Conservation (phyloP, 257 asterid species). For the Capsicum rhomboideum region DNA sequence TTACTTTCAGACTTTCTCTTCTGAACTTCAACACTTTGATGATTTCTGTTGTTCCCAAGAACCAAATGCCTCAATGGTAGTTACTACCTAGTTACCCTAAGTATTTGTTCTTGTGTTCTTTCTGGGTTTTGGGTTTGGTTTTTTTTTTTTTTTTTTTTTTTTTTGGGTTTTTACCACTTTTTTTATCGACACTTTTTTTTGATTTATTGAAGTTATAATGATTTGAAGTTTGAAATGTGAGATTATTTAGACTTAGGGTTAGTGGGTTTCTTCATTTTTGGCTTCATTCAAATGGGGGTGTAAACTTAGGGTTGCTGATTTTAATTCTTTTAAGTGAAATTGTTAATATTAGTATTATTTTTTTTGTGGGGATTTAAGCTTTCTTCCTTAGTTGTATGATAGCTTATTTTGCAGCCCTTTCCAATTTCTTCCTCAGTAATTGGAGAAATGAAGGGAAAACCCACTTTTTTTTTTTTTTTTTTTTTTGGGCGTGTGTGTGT, state of each 20-base stretch:
- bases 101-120: not conserved
- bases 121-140: not conserved
- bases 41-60: slow-evolving; percentile 46
- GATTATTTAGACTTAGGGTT: not conserved
- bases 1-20: slow-evolving; percentile 52
- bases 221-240: slow-evolving; percentile 7
- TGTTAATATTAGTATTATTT: no score
- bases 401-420: not conserved
- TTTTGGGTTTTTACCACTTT: no score
- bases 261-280: not conserved
- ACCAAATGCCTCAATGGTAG: slow-evolving; percentile 53
- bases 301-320: not conserved
- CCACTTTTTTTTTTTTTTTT: not conserved
- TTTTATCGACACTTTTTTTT: slow-evolving; percentile 4
- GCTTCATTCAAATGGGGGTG: not conserved
- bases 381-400: no score
- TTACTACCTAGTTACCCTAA: not conserved
- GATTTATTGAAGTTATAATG: not conserved
- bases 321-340: not conserved
- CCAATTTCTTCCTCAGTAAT: not conserved
- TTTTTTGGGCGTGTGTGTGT: no score
- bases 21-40: slow-evolving; percentile 51
- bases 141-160: not conserved
- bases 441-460: not conserved
- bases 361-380: not conserved